These are phyloP conservation scores for Xylaria sp. DNA, from an alignment of 2,329 filamentous ascomycete species.

Conservation along the genomic window DNA sequence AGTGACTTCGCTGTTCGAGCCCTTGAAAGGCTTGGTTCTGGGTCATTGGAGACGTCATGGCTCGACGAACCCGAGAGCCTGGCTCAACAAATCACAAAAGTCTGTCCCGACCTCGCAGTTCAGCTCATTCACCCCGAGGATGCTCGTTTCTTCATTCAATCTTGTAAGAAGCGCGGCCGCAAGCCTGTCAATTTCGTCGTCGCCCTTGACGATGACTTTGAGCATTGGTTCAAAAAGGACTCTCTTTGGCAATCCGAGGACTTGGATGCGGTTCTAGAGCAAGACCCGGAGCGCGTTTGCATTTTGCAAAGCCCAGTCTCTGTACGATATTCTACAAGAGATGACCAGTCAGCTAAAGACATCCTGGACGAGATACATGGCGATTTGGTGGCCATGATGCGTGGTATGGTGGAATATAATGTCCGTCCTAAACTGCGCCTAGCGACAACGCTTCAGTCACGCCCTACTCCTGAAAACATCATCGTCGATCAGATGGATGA, in stretches of 20 bases:
- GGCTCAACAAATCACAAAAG: slow-evolving; percentile 79
- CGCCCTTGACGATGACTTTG: slow-evolving; percentile 92
- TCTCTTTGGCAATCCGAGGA: slow-evolving; percentile 99
- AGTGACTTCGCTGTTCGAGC: slow-evolving; percentile 96
- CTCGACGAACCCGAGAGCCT: slow-evolving; percentile 82
- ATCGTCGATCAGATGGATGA: slow-evolving; percentile 24
- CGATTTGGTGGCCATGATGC: slow-evolving; percentile 80
- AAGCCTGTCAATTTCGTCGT: slow-evolving; percentile 98
- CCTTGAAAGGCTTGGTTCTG: slow-evolving; percentile 91
- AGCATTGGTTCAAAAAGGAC: slow-evolving; percentile 99
- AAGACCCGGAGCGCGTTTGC: slow-evolving; percentile 95
- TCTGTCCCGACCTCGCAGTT: slow-evolving; percentile 84
- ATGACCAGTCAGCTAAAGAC: slow-evolving; percentile 94
- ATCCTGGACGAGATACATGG: slow-evolving; percentile 93
- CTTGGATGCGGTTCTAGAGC: slow-evolving; percentile 90
- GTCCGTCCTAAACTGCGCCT: slow-evolving; percentile 80
- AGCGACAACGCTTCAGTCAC: slow-evolving; percentile 64
- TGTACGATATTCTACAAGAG: slow-evolving; percentile 85
- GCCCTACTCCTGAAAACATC: slow-evolving; percentile 2
- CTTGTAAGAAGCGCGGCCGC: slow-evolving; percentile 90
- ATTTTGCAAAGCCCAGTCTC: slow-evolving; percentile 96
- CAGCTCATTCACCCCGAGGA: slow-evolving; percentile 98
- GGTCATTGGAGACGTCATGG: slow-evolving; percentile 83
- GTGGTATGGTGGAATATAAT: slow-evolving; percentile 79
- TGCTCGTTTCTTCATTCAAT: slow-evolving; percentile 93